A percentile compares a stretch with the other conserved stretches of the same genome.
phyloP scores from a whole-genome alignment of 768 basidiomycete genomes.

The Cystofilobasidium macerans region DNA sequence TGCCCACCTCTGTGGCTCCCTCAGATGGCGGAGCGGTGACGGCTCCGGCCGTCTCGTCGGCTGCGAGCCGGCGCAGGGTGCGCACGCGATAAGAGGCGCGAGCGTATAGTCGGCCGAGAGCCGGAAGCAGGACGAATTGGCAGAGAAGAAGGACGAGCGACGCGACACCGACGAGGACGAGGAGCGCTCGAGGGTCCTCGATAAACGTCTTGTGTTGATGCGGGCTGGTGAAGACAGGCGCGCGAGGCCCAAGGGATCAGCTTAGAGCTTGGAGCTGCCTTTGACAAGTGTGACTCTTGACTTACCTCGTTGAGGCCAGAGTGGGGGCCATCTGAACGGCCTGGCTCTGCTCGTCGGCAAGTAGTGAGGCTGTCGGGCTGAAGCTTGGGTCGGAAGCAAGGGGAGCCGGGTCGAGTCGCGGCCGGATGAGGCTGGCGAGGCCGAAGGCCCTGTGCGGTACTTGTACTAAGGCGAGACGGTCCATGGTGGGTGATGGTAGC shows the following conservation, averaged over 20 bases:
- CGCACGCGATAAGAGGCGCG: background rate
- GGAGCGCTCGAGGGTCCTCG: conserved; percentile 10
- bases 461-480: background rate
- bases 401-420: background rate
- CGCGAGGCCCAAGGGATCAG: too few relatives aligned
- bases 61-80: conserved; percentile 2
- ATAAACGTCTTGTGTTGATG: conserved; percentile 9
- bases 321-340: too few relatives aligned
- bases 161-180: conserved; percentile 1
- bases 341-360: too few relatives aligned
- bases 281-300: too few relatives aligned
- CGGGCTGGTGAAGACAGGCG: background rate
- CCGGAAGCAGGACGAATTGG: conserved; percentile 16
- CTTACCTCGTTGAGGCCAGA: too few relatives aligned
- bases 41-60: conserved; percentile 5
- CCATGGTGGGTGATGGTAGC: background rate
- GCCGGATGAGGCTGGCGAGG: background rate
- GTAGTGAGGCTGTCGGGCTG: too few relatives aligned
- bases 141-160: conserved; percentile 11
- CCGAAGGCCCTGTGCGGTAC: background rate
- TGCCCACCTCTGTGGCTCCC: conserved; percentile 7
- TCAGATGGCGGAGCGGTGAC: background rate
- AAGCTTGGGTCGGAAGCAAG: background rate
- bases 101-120: background rate
- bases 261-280: too few relatives aligned